Percentiles rank a stretch among this genome's conserved stretches.
Evolutionary conservation across 1,284 basidiomycete species (phyloP).

Genomic region (Sanghuangporus baumii): DNA sequence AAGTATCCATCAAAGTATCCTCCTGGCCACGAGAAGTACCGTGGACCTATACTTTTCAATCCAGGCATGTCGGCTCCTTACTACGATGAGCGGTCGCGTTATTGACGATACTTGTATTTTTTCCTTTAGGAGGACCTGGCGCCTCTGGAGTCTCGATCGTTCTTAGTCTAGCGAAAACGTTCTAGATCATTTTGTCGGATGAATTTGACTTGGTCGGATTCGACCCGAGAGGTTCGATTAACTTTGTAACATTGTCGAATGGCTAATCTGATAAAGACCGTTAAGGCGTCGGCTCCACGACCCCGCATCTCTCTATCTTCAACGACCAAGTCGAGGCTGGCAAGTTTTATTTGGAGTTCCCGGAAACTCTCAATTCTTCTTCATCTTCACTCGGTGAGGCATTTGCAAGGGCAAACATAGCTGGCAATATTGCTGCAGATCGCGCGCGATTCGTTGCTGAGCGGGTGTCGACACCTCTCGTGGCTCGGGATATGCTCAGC

Average conservation of each 20-base stretch:
- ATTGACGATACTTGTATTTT: neutral
- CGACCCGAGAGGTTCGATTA: constrained; percentile 28
- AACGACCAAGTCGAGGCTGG: constrained; percentile 2
- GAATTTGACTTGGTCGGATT: constrained; percentile 31
- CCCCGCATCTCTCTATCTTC: constrained; percentile 13
- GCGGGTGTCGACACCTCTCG: constrained; percentile 18
- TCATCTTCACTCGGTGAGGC: neutral
- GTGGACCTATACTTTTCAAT: constrained; percentile 30
- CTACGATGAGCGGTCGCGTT: neutral
- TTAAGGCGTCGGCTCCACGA: constrained; percentile 19
- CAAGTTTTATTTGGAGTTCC: neutral
- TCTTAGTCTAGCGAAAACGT: neutral
- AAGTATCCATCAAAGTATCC: constrained; percentile 23
- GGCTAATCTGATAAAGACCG: neutral
- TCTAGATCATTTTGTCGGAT: constrained; percentile 22
- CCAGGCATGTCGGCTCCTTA: constrained; percentile 22
- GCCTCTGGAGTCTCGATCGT: constrained; percentile 26
- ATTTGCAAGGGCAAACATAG: neutral
- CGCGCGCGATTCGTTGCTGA: constrained; percentile 3
- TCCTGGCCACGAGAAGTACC: constrained; percentile 22
- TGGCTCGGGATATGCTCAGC: constrained; percentile 26
- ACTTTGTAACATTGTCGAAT: neutral
- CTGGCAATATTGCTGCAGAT: neutral
- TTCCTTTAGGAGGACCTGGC: constrained; percentile 26
- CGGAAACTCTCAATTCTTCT: constrained; percentile 1